Evolutionary conservation across 1,284 basidiomycete genomes (phyloP), one percentile per base, ranked within the genome.

Genomic region (Ceratobasidium sp.): DNA sequence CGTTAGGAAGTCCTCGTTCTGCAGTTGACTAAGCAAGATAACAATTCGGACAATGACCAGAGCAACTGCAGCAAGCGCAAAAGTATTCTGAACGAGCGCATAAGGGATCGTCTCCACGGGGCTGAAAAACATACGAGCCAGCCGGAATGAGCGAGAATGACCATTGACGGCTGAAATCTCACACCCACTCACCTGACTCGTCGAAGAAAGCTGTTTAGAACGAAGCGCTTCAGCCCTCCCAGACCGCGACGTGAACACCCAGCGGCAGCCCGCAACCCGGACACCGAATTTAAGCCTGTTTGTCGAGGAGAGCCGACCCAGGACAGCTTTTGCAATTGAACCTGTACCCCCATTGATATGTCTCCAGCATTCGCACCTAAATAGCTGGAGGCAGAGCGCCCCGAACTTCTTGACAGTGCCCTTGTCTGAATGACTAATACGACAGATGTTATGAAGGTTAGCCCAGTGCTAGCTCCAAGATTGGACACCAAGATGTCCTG

Each of bases 41-140:
- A 35, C 35, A 0, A 55, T 23, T 4, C 66, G 66, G 5, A 38
- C 35, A n/a, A 68, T n/a, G 14, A 68, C 12, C 30, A 68, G 35
- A 12, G 20, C 41, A 3, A 68, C 35, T 14, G 66, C 66, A 8
- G 66, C 46, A 3, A 68, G 50, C 2, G 66, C 66, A 55, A 68
- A 52, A 1, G 16, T 14, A 14, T 68, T 52, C 52, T 52, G 66
- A 27, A 38, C 54, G n/a, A 68, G 18, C 4, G 66, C 66, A 54
- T 68, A 68, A 18, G 35, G 18, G 1, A 18, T 14, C n/a, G 66
- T 54, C 20, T 68, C 66, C 20, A 68, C 66, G 8, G 66, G 48
- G 16, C 66, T 68, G 27, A 20, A 48, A 20, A 2, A 12, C 10
- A 12, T 16, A 20, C 10, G 18, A 12, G 20, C n/a, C 20, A 20